phyloP scores from a whole-genome alignment of 768 basidiomycete genomes.

The Omphalotus guepiniiformis region DNA sequence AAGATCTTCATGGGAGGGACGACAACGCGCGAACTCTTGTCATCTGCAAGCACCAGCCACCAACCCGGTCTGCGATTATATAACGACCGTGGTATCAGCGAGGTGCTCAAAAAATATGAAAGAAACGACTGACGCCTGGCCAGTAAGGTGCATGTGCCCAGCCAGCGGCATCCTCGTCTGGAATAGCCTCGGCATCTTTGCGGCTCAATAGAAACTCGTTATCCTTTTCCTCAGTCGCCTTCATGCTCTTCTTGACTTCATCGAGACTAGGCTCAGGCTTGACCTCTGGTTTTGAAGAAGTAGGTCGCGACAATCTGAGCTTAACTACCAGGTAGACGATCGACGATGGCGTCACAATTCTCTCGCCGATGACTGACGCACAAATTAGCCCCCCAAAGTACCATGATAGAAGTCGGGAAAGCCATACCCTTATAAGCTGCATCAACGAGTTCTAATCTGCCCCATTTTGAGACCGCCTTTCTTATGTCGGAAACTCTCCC shows the following conservation, averaged over 20 bases:
- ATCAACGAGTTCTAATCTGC: slow-evolving; percentile 72
- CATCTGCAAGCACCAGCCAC: slow-evolving; percentile 90
- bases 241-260: slow-evolving; percentile 41
- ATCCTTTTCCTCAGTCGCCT: slow-evolving; percentile 57
- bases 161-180: slow-evolving; percentile 37
- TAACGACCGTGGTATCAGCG: neutral
- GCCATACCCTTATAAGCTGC: slow-evolving; percentile 78
- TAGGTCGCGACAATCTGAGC: slow-evolving; percentile 65
- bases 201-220: slow-evolving; percentile 64
- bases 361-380: slow-evolving; percentile 83
- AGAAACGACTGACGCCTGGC: slow-evolving; percentile 63
- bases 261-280: slow-evolving; percentile 38
- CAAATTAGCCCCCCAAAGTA: neutral
- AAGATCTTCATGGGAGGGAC: slow-evolving; percentile 82
- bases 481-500: slow-evolving; percentile 46
- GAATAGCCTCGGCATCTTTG: slow-evolving; percentile 58
- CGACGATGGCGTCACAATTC: slow-evolving; percentile 78
- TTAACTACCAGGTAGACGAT: slow-evolving; percentile 87
- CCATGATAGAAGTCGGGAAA: neutral
- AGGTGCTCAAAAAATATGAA: neutral
- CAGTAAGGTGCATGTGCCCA: slow-evolving; percentile 91
- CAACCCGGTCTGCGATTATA: slow-evolving; percentile 87
- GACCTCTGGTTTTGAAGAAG: slow-evolving; percentile 25
- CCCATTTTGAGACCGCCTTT: slow-evolving; percentile 68
- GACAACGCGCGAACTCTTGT: slow-evolving; percentile 78